phyloP scores from a whole-genome alignment of 768 basidiomycete species.

The Hysterangium stoloniferum region DNA sequence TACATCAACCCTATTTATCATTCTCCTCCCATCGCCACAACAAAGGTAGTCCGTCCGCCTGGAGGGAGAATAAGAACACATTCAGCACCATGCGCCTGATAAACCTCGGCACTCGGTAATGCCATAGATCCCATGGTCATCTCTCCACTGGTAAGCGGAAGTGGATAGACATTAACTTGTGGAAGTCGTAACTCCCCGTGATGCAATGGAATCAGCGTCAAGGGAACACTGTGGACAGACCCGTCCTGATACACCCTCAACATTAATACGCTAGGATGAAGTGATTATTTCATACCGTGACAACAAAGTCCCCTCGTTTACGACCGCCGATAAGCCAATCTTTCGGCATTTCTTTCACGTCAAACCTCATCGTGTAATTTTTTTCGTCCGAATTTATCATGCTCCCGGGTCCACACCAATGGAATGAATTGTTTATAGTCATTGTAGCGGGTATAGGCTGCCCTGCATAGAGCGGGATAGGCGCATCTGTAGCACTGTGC shows the following conservation, averaged over 20 bases:
- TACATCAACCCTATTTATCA: no score
- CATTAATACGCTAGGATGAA: background rate
- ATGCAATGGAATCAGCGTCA: conserved; percentile 82
- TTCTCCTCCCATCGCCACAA: conserved; percentile 57
- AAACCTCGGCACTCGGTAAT: conserved; percentile 65
- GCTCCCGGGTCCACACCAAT: conserved; percentile 49
- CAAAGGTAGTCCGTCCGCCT: conserved; percentile 73
- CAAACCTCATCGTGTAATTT: conserved; percentile 61
- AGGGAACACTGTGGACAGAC: conserved; percentile 45
- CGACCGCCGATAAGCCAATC: conserved; percentile 89
- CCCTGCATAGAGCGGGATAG: conserved; percentile 64
- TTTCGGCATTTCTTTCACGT: conserved; percentile 70
- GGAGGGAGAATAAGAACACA: conserved; percentile 75
- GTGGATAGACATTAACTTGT: conserved; percentile 54
- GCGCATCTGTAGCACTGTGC: conserved; percentile 21
- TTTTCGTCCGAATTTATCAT: conserved; percentile 25
- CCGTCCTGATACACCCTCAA: conserved; percentile 43
- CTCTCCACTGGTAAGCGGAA: conserved; percentile 40
- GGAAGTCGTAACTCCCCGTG: conserved; percentile 78
- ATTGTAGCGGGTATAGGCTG: conserved; percentile 72
- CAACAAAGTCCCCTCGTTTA: conserved; percentile 78
- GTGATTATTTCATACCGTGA: conserved; percentile 41
- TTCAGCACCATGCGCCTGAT: conserved; percentile 81
- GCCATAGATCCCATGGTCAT: conserved; percentile 50
- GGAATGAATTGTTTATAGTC: conserved; percentile 62